Evolutionary conservation across 139 green algal species (phyloP).

Genomic region (Chlorella ohadii): DNA sequence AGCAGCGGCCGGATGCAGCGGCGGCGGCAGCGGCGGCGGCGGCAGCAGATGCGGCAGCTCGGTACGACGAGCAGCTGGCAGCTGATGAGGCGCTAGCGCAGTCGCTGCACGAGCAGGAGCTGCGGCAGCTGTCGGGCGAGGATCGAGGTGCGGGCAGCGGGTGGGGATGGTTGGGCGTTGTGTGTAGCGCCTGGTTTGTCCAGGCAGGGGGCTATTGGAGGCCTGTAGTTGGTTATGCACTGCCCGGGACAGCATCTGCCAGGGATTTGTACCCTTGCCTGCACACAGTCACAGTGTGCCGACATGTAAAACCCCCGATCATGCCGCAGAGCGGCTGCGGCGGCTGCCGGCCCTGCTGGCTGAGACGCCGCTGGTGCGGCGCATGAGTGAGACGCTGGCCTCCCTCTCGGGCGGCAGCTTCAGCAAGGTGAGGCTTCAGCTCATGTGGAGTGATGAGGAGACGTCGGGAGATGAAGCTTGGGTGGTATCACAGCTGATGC

Average conservation of each 20-base stretch:
- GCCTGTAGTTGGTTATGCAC: too few relatives aligned
- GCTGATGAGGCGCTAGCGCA: background rate
- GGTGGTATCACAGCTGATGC: too few relatives aligned
- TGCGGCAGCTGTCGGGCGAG: background rate
- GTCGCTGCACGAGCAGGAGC: constrained; percentile 15
- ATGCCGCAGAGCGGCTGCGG: background rate
- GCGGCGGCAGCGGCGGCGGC: background rate
- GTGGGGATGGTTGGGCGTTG: too few relatives aligned
- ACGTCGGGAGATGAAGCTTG: too few relatives aligned
- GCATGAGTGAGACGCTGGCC: background rate
- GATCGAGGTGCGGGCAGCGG: background rate
- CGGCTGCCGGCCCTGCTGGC: background rate
- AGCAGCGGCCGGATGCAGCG: background rate
- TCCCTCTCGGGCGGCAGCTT: background rate
- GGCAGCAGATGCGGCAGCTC: background rate
- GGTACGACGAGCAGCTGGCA: constrained; percentile 11
- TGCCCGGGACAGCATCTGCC: too few relatives aligned
- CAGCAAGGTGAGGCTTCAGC: background rate
- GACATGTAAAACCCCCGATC: too few relatives aligned
- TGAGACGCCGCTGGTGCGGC: constrained; percentile 16
- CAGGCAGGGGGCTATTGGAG: too few relatives aligned
- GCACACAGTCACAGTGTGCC: too few relatives aligned
- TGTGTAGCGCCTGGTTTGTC: too few relatives aligned
- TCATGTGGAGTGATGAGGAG: too few relatives aligned
- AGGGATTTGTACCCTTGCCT: too few relatives aligned